Evolutionary conservation across 148 eudicot genomes (phyloP).

Genomic region (Vaccinium macrocarpon): DNA sequence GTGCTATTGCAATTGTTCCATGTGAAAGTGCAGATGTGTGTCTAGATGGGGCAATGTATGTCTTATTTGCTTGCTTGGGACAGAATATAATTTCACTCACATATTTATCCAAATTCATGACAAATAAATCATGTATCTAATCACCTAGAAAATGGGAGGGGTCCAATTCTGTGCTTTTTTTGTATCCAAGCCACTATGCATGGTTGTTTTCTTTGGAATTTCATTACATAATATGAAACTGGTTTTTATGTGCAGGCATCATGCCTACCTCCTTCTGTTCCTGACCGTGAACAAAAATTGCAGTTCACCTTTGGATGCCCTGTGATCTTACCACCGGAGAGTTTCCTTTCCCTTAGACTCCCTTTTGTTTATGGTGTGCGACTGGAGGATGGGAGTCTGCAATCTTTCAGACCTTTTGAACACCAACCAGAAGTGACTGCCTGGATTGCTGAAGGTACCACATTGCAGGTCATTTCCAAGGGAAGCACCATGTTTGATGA

Average conservation of each 20-base stretch:
- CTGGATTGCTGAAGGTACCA: constrained; percentile 69
- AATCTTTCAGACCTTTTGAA: constrained; percentile 69
- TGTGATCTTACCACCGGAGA: constrained; percentile 89
- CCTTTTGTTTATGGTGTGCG: constrained; percentile 79
- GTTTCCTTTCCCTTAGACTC: constrained; percentile 84
- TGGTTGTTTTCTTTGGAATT: neutral
- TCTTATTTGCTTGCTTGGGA: neutral
- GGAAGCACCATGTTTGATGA: constrained; percentile 38
- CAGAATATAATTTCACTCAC: neutral
- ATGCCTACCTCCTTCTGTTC: constrained; percentile 46
- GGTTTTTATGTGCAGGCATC: constrained; percentile 47
- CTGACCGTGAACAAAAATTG: constrained; percentile 52
- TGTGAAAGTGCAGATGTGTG: neutral
- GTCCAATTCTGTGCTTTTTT: neutral
- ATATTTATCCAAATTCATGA: neutral
- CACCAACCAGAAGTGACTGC: constrained; percentile 82
- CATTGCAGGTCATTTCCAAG: constrained; percentile 53
- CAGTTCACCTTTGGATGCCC: constrained; percentile 71
- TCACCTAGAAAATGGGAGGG: neutral
- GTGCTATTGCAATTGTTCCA: too few relatives aligned
- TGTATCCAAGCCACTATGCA: neutral
- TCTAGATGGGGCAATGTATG: neutral
- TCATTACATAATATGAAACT: constrained; percentile 1
- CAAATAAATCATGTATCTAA: neutral
- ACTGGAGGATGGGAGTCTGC: constrained; percentile 53